Percentiles rank a stretch among this genome's conserved stretches.
Conservation (phyloP, 345 rosid genomes). For the Microthlaspi erraticum region DNA sequence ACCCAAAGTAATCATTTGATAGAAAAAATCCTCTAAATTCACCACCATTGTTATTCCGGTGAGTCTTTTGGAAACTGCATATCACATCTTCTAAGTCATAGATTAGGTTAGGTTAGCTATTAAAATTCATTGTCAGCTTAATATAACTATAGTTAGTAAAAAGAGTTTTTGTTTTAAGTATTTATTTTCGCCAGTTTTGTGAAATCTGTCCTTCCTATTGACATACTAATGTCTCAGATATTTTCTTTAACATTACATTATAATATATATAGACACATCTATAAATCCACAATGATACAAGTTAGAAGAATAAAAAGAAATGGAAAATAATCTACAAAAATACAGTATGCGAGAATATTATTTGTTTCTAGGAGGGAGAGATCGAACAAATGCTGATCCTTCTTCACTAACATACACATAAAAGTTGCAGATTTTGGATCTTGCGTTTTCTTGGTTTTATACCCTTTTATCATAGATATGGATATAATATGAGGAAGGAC, state of each 20-base stretch:
- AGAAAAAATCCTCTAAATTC: background rate
- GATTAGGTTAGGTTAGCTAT: background rate
- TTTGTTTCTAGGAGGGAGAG: slow-evolving; percentile 27
- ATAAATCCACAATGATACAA: slow-evolving; percentile 38
- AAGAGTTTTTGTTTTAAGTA: background rate
- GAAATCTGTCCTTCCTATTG: slow-evolving; percentile 19
- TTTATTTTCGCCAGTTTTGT: background rate
- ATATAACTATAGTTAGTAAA: background rate
- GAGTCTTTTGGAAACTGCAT: slow-evolving; percentile 17
- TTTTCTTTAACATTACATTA: background rate
- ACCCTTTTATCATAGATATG: slow-evolving; percentile 18
- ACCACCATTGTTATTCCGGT: background rate
- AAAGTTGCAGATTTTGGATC: slow-evolving; percentile 48
- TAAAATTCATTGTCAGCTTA: too few relatives aligned
- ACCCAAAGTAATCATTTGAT: background rate
- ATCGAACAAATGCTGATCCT: slow-evolving; percentile 43
- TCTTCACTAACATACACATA: slow-evolving; percentile 45
- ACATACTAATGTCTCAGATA: slow-evolving; percentile 2
- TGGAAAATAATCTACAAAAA: slow-evolving; percentile 10
- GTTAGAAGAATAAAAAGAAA: slow-evolving; percentile 11
- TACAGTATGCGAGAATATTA: slow-evolving; percentile 34
- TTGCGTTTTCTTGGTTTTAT: slow-evolving; percentile 48
- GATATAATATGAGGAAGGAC: background rate
- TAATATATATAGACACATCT: slow-evolving; percentile 7
- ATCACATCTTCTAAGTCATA: slow-evolving; percentile 10